Conservation (phyloP, 495 filamentous ascomycete genomes). For the Neurospora sp. region DNA sequence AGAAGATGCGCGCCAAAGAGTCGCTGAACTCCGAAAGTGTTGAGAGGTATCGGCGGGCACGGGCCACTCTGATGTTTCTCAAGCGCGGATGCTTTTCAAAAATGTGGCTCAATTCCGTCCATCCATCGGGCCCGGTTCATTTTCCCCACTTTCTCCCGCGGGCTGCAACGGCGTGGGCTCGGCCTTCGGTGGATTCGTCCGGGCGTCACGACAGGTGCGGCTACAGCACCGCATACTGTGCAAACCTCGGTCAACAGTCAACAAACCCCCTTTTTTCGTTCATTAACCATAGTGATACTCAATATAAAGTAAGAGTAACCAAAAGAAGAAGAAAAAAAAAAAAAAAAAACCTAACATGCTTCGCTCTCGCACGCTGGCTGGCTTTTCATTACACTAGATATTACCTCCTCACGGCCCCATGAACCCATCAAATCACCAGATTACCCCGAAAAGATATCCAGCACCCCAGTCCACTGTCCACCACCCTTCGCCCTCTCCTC, state of each 20-base stretch:
- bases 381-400: neutral
- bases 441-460: conserved; percentile 51
- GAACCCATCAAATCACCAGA: neutral
- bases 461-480: conserved; percentile 52
- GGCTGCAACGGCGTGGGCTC: neutral
- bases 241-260: neutral
- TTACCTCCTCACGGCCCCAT: neutral
- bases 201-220: neutral
- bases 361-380: neutral
- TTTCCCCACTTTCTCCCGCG: neutral
- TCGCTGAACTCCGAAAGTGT: neutral
- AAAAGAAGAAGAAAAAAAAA: no score
- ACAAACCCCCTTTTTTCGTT: neutral
- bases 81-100: neutral
- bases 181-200: neutral
- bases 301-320: neutral
- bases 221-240: neutral
- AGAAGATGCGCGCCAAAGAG: neutral
- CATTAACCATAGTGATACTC: neutral
- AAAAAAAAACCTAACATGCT: neutral
- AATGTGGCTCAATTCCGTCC: neutral
- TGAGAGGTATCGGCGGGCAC: neutral
- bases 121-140: neutral
- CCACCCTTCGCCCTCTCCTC: conserved; percentile 61
- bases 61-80: neutral